These are phyloP conservation scores for Auriscalpium vulgare DNA, from an alignment of 768 basidiomycete genomes.

Conservation along the genomic window DNA sequence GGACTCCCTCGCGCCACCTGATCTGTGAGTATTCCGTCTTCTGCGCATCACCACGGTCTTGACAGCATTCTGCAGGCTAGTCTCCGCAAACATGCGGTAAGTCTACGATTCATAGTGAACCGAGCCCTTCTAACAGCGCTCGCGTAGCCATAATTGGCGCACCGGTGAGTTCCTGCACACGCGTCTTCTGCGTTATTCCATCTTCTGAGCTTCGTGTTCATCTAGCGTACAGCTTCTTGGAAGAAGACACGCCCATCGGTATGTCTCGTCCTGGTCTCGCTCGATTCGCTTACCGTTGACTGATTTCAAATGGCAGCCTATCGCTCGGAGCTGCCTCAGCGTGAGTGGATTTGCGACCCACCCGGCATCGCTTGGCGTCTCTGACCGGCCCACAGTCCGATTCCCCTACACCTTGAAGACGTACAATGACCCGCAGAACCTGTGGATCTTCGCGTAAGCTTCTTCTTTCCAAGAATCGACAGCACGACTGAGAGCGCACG, in stretches of 20 bases:
- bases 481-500: background rate
- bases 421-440: constrained; percentile 54
- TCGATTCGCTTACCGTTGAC: too few species aligned
- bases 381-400: constrained; percentile 30
- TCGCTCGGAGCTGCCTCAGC: constrained; percentile 14
- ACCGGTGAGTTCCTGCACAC: background rate
- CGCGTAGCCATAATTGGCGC: constrained; percentile 10
- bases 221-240: constrained; percentile 3
- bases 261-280: background rate
- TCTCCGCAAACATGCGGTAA: constrained; percentile 35
- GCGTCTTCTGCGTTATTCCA: background rate
- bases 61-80: constrained; percentile 14
- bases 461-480: background rate
- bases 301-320: constrained; percentile 2
- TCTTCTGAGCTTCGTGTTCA: background rate
- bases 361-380: background rate
- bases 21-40: constrained; percentile 22
- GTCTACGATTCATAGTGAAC: background rate
- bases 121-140: background rate
- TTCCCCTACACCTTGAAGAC: constrained; percentile 56
- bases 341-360: background rate
- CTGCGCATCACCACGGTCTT: background rate
- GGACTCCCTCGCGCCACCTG: constrained; percentile 31
- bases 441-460: constrained; percentile 49
- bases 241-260: constrained; percentile 8